A percentile compares a stretch with the other conserved stretches of the same genome.
These are phyloP conservation scores for Cercospora brassicicola DNA, from an alignment of 2,329 filamentous ascomycete genomes.

Conservation along the genomic window DNA sequence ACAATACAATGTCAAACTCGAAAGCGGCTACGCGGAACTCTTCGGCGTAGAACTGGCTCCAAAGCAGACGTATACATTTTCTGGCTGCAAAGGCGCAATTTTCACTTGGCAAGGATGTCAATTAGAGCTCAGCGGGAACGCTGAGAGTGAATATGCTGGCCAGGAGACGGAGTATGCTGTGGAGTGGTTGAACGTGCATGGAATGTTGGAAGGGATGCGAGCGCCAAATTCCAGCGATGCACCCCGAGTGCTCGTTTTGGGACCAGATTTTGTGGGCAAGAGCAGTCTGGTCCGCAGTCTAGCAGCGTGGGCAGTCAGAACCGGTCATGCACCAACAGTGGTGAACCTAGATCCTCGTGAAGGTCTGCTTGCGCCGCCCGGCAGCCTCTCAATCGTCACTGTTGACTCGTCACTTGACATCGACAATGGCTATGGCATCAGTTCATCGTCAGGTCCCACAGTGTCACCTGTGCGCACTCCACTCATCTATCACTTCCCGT, in stretches of 20 bases:
- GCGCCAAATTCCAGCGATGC: slow-evolving; percentile 46
- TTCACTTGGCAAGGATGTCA: slow-evolving; percentile 90
- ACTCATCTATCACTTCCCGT: slow-evolving; percentile 84
- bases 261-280: slow-evolving; percentile 76
- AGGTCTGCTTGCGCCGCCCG: slow-evolving; percentile 57
- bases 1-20: slow-evolving; percentile 56
- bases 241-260: slow-evolving; percentile 81
- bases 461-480: slow-evolving; percentile 88
- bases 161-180: slow-evolving; percentile 76
- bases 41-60: slow-evolving; percentile 91
- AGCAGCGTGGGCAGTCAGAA: slow-evolving; percentile 79
- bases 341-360: slow-evolving; percentile 84
- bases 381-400: slow-evolving; percentile 80
- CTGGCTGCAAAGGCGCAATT: slow-evolving; percentile 79
- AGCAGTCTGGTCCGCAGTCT: slow-evolving; percentile 51
- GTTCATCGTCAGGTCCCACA: slow-evolving; percentile 86
- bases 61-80: slow-evolving; percentile 76
- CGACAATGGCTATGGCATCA: slow-evolving; percentile 79
- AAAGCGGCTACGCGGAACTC: slow-evolving; percentile 82
- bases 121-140: slow-evolving; percentile 73
- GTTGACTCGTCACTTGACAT: slow-evolving; percentile 86
- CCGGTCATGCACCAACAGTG: slow-evolving; percentile 72
- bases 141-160: slow-evolving; percentile 66
- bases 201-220: slow-evolving; percentile 74
- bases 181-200: slow-evolving; percentile 81